Evolutionary conservation across 495 filamentous ascomycete genomes (phyloP), one percentile per base, ranked within the genome.

Genomic region (Hamigera avellanea): DNA sequence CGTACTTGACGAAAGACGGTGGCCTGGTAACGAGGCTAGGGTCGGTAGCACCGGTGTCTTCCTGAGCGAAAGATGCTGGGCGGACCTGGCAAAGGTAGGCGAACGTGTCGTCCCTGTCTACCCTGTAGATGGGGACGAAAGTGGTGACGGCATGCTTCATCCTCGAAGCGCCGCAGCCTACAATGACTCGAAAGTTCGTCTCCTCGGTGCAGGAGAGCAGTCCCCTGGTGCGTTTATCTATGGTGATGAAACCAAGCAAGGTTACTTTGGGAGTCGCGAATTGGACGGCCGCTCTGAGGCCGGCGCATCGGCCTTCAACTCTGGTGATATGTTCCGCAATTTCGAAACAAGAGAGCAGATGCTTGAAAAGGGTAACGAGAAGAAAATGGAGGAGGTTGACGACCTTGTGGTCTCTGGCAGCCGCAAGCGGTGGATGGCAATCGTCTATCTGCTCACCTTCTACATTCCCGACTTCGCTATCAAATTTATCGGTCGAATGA

Each of bases 311-410:
- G 87, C 87, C 12, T 82, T 93, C 45, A 80, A 85, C 38, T 81
- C 76, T 33, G 89, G 91, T 12, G 88, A 98, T 52, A 94, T 98
- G 89, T 98, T 98, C 73, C 81, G 80, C 43, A 93, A 94, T 43
- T 68, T 95, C n/a, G 88, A 95, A 43, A 94, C 85, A 2, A 73
- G 81, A 36, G 80, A 93, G 55, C 81, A 91, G 56, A 86, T 96
- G 83, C 83, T 88, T 2, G 88, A 96, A 53, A 93, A 94, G 35
- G 86, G 83, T 42, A 89, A 93, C 46, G 83, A 93, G 38, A 85
- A 86, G 54, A 77, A 85, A 17, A 78, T 95, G 68, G 73, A 81
- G 32, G 87, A 95, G 61, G 83, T 96, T 5, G 93, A 96, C 39
- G 82, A 85, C 42, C 68, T 80, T 35, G 70, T 70, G 14, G 76